Conservation (phyloP, 2,329 filamentous ascomycete species). For the Pseudogymnoascus sp. region DNA sequence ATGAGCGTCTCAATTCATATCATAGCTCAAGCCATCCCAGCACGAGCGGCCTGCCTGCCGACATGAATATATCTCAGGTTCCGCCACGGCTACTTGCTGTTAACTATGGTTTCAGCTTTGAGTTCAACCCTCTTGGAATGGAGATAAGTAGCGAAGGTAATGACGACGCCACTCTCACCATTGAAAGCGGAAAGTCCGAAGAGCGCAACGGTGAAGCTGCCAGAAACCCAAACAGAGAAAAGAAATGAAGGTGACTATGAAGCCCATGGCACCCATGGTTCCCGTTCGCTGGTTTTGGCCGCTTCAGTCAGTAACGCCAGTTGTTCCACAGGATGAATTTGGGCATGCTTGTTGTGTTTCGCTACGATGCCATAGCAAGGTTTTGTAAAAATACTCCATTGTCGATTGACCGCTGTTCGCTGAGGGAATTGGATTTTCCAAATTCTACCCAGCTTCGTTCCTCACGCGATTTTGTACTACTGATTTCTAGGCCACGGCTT, state of each 20-base stretch:
- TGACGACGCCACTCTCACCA: background rate
- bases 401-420: background rate
- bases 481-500: background rate
- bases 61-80: background rate
- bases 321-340: background rate
- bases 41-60: background rate
- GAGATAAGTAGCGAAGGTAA: background rate
- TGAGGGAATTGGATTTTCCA: background rate
- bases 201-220: background rate
- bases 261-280: background rate
- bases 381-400: background rate
- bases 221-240: background rate
- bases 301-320: background rate
- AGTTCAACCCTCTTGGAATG: background rate
- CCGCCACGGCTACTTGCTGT: background rate
- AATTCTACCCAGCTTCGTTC: background rate
- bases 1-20: background rate
- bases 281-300: background rate
- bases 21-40: background rate
- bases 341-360: background rate
- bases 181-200: background rate
- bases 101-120: constrained; percentile 1
- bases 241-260: background rate
- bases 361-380: background rate
- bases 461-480: background rate